phyloP scores from a whole-genome alignment of 352 stramenopile species.

The Globisporangium barbulae region DNA sequence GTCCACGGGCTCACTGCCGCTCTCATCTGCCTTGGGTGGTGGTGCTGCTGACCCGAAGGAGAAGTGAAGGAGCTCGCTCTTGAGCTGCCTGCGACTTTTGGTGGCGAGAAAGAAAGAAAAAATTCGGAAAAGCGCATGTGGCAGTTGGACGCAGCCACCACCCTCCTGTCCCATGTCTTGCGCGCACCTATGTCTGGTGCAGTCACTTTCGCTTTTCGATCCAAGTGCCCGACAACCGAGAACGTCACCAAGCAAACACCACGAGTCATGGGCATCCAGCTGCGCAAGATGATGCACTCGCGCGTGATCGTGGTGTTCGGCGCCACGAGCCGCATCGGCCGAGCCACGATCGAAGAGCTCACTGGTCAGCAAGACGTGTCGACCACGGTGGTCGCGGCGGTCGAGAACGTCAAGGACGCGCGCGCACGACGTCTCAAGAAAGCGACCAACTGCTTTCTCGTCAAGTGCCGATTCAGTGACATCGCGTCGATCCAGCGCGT shows the following conservation, averaged over 20 bases:
- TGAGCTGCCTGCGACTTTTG: too few relatives aligned
- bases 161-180: not conserved
- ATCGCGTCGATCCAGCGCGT: slow-evolving; percentile 46
- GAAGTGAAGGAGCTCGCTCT: too few relatives aligned
- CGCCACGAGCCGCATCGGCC: slow-evolving; percentile 62
- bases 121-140: slow-evolving; percentile 3
- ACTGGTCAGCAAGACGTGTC: slow-evolving; percentile 33
- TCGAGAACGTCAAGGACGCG: slow-evolving; percentile 49
- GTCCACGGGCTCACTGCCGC: too few relatives aligned
- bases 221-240: not conserved
- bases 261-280: slow-evolving; percentile 44
- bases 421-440: slow-evolving; percentile 52
- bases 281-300: slow-evolving; percentile 56
- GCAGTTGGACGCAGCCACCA: slow-evolving; percentile 10
- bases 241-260: not conserved
- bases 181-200: not conserved
- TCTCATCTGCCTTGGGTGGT: too few relatives aligned
- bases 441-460: slow-evolving; percentile 48
- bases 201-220: slow-evolving; percentile 5
- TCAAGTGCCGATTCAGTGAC: slow-evolving; percentile 53
- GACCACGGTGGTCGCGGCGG: slow-evolving; percentile 51
- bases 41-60: too few relatives aligned
- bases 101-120: slow-evolving; percentile 2
- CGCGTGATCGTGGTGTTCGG: slow-evolving; percentile 77
- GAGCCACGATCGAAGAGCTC: slow-evolving; percentile 50